Percentiles rank a stretch among this genome's conserved stretches.
Conservation (phyloP, 345 rosid species). For the Crucihimalaya himalaica region DNA sequence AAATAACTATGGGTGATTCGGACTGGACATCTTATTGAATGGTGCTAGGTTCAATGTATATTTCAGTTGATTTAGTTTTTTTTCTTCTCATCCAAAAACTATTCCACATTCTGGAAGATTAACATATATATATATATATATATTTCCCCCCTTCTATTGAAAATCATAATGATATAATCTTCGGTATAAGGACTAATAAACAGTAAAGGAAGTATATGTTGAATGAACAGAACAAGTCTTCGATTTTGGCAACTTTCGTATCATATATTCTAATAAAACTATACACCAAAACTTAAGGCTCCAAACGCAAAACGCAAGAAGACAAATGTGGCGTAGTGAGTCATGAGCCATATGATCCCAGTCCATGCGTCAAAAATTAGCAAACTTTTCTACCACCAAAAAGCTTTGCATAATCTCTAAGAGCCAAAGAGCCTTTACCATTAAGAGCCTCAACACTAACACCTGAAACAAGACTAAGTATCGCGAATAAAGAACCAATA, state of each 20-base stretch:
- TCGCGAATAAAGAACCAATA: not conserved
- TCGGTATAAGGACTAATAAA: not conserved
- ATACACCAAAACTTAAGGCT: slow-evolving; percentile 28
- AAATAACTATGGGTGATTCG: not conserved
- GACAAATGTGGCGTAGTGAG: not conserved
- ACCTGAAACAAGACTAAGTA: slow-evolving; percentile 16
- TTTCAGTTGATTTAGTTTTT: too few species aligned
- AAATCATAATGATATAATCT: too few species aligned
- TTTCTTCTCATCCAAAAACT: too few species aligned
- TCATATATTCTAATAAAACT: slow-evolving; percentile 15
- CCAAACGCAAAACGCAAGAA: slow-evolving; percentile 16
- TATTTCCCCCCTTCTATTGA: too few species aligned
- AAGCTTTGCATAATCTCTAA: slow-evolving; percentile 22
- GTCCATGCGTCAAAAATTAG: slow-evolving; percentile 10
- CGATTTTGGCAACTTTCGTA: not conserved
- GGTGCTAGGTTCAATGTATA: not conserved
- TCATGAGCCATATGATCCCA: slow-evolving; percentile 29
- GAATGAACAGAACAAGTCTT: not conserved
- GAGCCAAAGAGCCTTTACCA: slow-evolving; percentile 7
- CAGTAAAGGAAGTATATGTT: not conserved
- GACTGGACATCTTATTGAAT: not conserved
- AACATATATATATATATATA: too few species aligned
- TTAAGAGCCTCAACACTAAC: slow-evolving; percentile 3
- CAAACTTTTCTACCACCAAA: not conserved
- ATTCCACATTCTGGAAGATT: too few species aligned